Base-by-base conservation (phyloP, 176 grass and related monocot genomes). In the Secale cereale region DNA sequence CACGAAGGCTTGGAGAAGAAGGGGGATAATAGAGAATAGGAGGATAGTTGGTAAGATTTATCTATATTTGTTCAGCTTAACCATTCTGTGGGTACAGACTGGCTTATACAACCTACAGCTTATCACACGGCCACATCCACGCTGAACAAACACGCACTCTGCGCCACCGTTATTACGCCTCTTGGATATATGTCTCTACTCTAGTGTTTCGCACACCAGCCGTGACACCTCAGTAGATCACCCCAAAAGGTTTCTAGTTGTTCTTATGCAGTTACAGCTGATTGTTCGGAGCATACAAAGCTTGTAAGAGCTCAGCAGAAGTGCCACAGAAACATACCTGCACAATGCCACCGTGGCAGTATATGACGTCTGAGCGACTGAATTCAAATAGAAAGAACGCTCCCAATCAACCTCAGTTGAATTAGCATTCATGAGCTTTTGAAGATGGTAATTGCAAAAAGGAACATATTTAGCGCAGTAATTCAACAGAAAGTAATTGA, bases 291-390 rank as follows among this genome's bases (percentile, higher is more conserved):
- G 13, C 70, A 48, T 22, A 56, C 2, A 59, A 64, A 86, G 6
- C 28, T 81, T 37, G 41, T n/a, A 32, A 30, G 5, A 82, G 64
- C 50, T 85, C 70, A 10, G 26, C 8, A 10, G 6, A 77, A 81
- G 10, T 81, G 26, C 15, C 73, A 71, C 68, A 65, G 12, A 85
- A 75, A 83, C 63, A 43, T 92, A 98, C 97, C 91, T 87, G 87
- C 92, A 95, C 84, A 98, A 95, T 83, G 93, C 97, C 48, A 96
- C 97, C 40, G 93, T 94, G 19, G 96, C 89, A 43, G 78, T 87
- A 65, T 92, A 98, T 52, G 97, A 96, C 1, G 97, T 98, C 70
- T 96, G 97, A 78, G 93, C 91, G 17, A 98, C 93, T 85, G 96
- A 88, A 85, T 96, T 98, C 69, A 98, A 87, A 81, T 92, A 98